Conservation (phyloP, 2,329 filamentous ascomycete genomes). For the Dactylellina parvicollis region DNA sequence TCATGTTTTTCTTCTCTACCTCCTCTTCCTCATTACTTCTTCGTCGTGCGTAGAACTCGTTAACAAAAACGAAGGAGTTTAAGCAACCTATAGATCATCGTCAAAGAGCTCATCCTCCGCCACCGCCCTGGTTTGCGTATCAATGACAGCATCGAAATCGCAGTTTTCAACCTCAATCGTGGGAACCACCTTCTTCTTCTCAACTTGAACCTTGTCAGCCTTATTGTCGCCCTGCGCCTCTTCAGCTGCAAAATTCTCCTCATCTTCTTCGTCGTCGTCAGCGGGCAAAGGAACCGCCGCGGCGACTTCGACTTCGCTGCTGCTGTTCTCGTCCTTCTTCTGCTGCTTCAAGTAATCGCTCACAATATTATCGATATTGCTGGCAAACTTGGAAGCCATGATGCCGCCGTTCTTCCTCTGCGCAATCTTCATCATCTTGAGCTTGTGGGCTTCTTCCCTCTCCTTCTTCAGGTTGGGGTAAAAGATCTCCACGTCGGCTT, state of each 20-base stretch:
- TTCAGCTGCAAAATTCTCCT: slow-evolving; percentile 1
- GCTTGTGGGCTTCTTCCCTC: slow-evolving; percentile 33
- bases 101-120: slow-evolving; percentile 43
- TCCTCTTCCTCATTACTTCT: slow-evolving; percentile 7
- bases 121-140: slow-evolving; percentile 29
- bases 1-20: slow-evolving; percentile 8
- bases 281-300: slow-evolving; percentile 34
- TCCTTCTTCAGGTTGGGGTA: slow-evolving; percentile 47
- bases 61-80: slow-evolving; percentile 7
- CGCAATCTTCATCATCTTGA: slow-evolving; percentile 20
- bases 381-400: slow-evolving; percentile 35
- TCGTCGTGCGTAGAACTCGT: not conserved
- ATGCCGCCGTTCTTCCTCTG: slow-evolving; percentile 27
- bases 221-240: slow-evolving; percentile 10
- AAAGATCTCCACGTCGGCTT: slow-evolving; percentile 51
- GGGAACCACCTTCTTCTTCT: slow-evolving; percentile 2
- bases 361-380: slow-evolving; percentile 44
- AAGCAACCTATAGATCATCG: slow-evolving; percentile 32
- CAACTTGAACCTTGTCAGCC: not conserved
- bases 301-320: slow-evolving; percentile 3
- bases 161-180: slow-evolving; percentile 20
- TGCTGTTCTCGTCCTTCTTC: slow-evolving; percentile 1
- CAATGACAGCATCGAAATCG: slow-evolving; percentile 20
- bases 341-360: slow-evolving; percentile 35
- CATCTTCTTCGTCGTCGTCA: slow-evolving; percentile 22